Base-by-base conservation (phyloP, 2,329 filamentous ascomycete genomes). In the Botrytis sinoallii region DNA sequence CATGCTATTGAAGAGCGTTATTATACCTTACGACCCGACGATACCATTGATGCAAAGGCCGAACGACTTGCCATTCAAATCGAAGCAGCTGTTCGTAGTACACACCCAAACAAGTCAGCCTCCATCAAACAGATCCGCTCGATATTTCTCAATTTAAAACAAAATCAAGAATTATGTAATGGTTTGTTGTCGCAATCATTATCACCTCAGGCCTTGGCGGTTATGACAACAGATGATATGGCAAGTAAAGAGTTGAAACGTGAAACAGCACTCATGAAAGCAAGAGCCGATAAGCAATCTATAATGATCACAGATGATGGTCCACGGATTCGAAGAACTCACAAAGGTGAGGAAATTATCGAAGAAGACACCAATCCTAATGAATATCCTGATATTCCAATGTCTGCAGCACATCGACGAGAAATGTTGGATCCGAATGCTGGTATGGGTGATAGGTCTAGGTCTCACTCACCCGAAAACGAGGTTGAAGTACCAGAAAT, bases 281-380 rank as follows among this genome's bases (percentile, higher is more conserved):
- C 93, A 69, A 88, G 90, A 75, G 90, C 90, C 0, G 93, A 96
- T 80, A 93, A 94, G 79, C 93, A 95, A 81, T 93, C 95, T 64
- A 95, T 96, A 65, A 90, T 95, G 74, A 89, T 93, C 22, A 89
- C 93, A 32, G 90, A 92, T 29, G 87, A 79, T 67, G 94, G 89
- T 1, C 92, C 95, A 6, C 90, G 94, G 4, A 91, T 98, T 73
- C 89, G 94, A 79, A 90, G 93, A 77, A 98, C 95, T 3, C 95
- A 98, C 84, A 98, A 98, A 82, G 96, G 96, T 20, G 95, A 98
- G 74, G 96, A 98, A 81, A 83, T 97, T 25, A 88, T 98, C 25
- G 94, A 95, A 75, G 90, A 92, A 64, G 93, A 97, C 48, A 86
- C 83, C 80, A 74, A 83, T 83, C 59, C 80, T 83, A 69, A 44